Base-by-base conservation (phyloP, 768 basidiomycete genomes). In the Podaxis sp. region DNA sequence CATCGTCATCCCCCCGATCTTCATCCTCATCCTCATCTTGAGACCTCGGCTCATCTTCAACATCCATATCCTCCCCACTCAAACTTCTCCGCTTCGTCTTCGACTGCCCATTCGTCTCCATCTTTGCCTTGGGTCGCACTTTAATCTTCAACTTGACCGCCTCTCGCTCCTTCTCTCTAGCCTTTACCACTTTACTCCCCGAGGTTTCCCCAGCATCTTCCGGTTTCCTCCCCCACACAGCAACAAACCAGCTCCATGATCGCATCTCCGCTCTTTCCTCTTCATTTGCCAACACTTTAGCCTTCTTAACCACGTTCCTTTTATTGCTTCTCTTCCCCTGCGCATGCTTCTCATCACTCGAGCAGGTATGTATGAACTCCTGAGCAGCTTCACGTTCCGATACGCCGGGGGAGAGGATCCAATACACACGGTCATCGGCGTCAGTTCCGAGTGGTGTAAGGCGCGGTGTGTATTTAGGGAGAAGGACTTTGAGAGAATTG, bases 161-260 rank as follows among this genome's bases (percentile, higher is more conserved):
- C 25, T 62, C 52, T 36, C 57, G 59, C 21, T 55, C 61, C 27
- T 55, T 62, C 51, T 61, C 61, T 48, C 63, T 36, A 9, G 7
- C 21, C 18, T 55, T 23, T 27, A 27, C 28, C 14, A 2, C 32
- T 32, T 32, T 40, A n/a, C 50, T 51, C 28, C 59, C 42, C 10
- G 56, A 59, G 42, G 46, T 25, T 25, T 36, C 57, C 23, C 68
- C 63, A 6, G 54, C 60, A 7, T 61, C 50, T 27, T 62, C 57
- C 18, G 85, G 83, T 62, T 73, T 80, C 71, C 72, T 82, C 1
- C 90, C 90, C 82, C 84, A 89, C 0, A 91, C 88, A 3, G 82
- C 84, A n/a, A 93, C 66, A 69, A 90, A 88, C 87, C 87, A 91
- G 1, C 84, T 77, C 90, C 91, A 93, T 35, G 82, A 78, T 61